Percentiles rank a stretch among this genome's conserved stretches.
phyloP scores from a whole-genome alignment of 2,329 filamentous ascomycete genomes.

The Ceratocystis harringtonii region DNA sequence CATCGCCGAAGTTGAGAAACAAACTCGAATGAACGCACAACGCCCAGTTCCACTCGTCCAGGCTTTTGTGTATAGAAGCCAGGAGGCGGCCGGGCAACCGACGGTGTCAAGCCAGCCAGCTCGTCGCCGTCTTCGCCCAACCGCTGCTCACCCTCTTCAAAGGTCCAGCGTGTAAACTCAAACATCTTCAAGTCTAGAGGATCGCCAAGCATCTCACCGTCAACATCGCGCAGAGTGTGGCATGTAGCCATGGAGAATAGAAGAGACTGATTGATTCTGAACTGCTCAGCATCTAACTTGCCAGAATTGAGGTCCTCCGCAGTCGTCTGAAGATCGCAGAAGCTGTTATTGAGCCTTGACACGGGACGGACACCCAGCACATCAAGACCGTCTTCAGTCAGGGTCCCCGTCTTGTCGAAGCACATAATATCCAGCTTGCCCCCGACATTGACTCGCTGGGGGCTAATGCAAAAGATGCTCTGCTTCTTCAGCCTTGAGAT shows the following conservation, averaged over 20 bases:
- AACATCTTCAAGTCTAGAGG: constrained; percentile 98
- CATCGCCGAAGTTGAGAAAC: constrained; percentile 82
- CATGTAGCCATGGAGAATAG: constrained; percentile 96
- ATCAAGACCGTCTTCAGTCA: constrained; percentile 92
- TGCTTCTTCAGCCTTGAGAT: constrained; percentile 72
- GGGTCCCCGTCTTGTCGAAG: constrained; percentile 97
- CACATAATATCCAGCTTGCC: constrained; percentile 93
- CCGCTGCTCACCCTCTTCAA: constrained; percentile 69
- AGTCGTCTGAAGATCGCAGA: constrained; percentile 11
- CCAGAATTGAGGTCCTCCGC: constrained; percentile 30
- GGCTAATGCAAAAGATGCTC: constrained; percentile 93
- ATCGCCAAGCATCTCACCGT: constrained; percentile 80
- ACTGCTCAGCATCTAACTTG: constrained; percentile 37
- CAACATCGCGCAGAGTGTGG: constrained; percentile 75
- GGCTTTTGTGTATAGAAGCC: background rate
- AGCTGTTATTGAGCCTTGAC: constrained; percentile 3
- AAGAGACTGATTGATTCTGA: constrained; percentile 17
- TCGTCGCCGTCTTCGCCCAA: constrained; percentile 58
- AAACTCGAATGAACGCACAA: constrained; percentile 86
- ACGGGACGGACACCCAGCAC: constrained; percentile 78
- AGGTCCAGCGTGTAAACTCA: constrained; percentile 84
- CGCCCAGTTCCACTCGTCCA: constrained; percentile 54
- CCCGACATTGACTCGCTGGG: constrained; percentile 89
- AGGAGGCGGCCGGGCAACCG: constrained; percentile 64
- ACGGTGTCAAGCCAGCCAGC: constrained; percentile 63